These are phyloP conservation scores for Pichiaceae sp. DNA, from an alignment of 1,139 yeast genomes.

Conservation along the genomic window DNA sequence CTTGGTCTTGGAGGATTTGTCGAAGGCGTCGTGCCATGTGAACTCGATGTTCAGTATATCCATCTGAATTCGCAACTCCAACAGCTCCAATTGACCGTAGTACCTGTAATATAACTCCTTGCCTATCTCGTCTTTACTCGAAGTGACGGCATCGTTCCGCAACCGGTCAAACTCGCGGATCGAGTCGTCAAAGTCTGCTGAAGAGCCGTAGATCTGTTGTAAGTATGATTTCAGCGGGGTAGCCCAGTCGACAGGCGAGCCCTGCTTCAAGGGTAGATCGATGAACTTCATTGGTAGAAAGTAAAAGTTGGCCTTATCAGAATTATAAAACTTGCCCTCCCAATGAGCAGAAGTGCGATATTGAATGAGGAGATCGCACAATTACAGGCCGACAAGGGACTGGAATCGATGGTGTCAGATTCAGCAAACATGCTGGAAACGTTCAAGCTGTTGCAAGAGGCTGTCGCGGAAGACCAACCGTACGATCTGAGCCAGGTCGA, in stretches of 20 bases:
- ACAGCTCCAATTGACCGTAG: conserved; percentile 73
- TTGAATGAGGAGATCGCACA: conserved; percentile 10
- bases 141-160: conserved; percentile 56
- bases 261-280: conserved; percentile 41
- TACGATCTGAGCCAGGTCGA: background rate
- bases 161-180: conserved; percentile 47
- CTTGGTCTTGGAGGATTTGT: conserved; percentile 36
- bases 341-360: conserved; percentile 2
- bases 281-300: conserved; percentile 23
- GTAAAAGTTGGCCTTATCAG: background rate
- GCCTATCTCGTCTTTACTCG: conserved; percentile 42
- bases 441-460: conserved; percentile 2
- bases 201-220: conserved; percentile 52
- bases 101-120: conserved; percentile 58
- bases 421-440: conserved; percentile 6
- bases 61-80: conserved; percentile 70
- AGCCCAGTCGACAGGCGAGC: conserved; percentile 59
- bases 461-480: background rate
- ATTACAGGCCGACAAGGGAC: conserved; percentile 9
- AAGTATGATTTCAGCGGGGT: conserved; percentile 55
- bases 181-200: conserved; percentile 48
- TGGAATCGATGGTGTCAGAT: conserved; percentile 23
- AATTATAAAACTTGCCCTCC: background rate
- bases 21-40: conserved; percentile 74
- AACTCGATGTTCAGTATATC: conserved; percentile 50